Conservation (phyloP, 352 stramenopile genomes). For the Saprolegnia diclina region DNA sequence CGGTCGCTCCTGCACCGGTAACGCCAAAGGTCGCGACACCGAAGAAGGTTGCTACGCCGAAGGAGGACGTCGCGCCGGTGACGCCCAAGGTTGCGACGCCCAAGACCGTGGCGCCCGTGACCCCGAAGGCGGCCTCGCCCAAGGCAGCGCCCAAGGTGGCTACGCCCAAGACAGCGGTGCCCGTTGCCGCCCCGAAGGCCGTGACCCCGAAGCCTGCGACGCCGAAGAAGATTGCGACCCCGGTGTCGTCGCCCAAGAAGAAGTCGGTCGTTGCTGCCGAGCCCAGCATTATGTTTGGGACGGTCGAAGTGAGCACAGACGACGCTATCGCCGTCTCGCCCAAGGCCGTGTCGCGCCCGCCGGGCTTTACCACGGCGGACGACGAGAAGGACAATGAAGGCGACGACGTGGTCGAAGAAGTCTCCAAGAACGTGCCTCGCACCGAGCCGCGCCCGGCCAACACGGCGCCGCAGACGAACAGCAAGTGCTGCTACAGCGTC, state of each 20-base stretch:
- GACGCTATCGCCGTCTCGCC: background rate
- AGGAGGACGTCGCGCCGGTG: background rate
- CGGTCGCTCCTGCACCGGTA: background rate
- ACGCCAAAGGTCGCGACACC: constrained; percentile 1
- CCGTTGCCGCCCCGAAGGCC: background rate
- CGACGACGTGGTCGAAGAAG: constrained; percentile 7
- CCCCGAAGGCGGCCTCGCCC: constrained; percentile 27
- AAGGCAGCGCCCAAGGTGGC: constrained; percentile 29
- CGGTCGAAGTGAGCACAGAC: background rate
- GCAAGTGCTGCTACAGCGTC: constrained; percentile 54
- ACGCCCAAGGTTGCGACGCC: background rate
- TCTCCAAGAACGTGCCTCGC: constrained; percentile 15
- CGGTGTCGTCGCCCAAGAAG: background rate
- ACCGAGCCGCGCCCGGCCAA: constrained; percentile 6
- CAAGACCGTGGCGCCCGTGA: background rate
- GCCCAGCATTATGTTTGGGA: constrained; percentile 13
- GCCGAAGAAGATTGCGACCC: background rate
- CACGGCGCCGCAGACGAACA: constrained; percentile 29
- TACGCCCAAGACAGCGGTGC: background rate
- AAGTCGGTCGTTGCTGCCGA: background rate
- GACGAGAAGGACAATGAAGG: background rate
- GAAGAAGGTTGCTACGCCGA: constrained; percentile 13
- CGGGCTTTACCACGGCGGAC: constrained; percentile 8
- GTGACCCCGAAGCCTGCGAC: background rate
- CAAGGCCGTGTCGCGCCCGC: constrained; percentile 5